Evolutionary conservation across 2,329 filamentous ascomycete species (phyloP), one percentile per base, ranked within the genome.

Genomic region (Taxawa tesnikishii): DNA sequence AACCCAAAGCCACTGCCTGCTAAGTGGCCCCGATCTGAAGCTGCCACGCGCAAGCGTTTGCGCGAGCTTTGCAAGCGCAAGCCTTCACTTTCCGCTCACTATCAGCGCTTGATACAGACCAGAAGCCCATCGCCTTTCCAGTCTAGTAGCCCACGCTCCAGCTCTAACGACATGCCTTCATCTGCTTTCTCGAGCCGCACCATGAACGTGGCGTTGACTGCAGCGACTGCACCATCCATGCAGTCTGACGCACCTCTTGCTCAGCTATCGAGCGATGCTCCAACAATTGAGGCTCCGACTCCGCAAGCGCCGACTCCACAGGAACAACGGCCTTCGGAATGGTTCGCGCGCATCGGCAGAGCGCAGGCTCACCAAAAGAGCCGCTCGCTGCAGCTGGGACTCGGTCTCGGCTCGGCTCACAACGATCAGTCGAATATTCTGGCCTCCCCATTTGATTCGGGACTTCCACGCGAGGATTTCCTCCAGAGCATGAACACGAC

Each of bases 11-110:
- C 29, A 25, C 56, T 34, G 48, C 62, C 26, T 14, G 27, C 21
- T 29, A 68, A 58, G 23, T 78, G 70, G 65, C 72, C 73, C 23
- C 63, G 60, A 31, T 68, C 67, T 2, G 70, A 75, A 45, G 62
- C 68, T 29, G 67, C 70, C 15, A 75, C 71, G 12, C 60, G 74
- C 33, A 62, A 65, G 40, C 60, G 73, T 38, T 53, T 79, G 15
- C 68, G 75, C 40, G 58, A 68, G 29, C 53, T 79, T 11, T 75
- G 72, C 50, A 73, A 70, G 48, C 62, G 65, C 40, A 73, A 74
- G 45, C 71, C 74, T 36, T 70, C 65, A 5, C 67, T 78, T 30
- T 68, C 72, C 21, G 70, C 73, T 13, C 72, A 78, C 45, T 78
- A 78, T 47, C 70, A 76, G 47, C 65, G 74, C 38, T 60, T 78